Evolutionary conservation across 2,329 filamentous ascomycete species (phyloP).

Genomic region (Tolypocladium nubicola): DNA sequence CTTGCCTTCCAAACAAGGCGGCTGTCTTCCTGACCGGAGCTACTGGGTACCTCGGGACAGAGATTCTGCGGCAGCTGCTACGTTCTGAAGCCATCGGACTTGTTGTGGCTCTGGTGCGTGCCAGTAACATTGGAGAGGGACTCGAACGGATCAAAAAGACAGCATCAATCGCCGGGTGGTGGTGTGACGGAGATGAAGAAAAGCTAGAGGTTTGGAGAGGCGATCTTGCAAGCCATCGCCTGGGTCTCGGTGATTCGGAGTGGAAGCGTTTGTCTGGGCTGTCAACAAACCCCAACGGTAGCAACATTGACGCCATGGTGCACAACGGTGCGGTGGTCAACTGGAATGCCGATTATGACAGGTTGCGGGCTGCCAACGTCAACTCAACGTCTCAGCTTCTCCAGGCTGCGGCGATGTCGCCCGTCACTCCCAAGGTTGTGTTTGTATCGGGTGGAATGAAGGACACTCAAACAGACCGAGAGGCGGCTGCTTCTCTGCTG

Average conservation of each 20-base stretch:
- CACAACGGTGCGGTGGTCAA: conserved; percentile 77
- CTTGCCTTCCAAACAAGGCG: not conserved
- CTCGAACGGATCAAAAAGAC: conserved; percentile 45
- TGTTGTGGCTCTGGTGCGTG: conserved; percentile 65
- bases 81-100: conserved; percentile 26
- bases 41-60: conserved; percentile 64
- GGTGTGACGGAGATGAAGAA: not conserved
- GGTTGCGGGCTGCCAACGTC: conserved; percentile 65
- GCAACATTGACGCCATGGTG: conserved; percentile 59
- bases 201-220: conserved; percentile 8
- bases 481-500: not conserved
- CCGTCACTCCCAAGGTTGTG: conserved; percentile 8
- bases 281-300: conserved; percentile 14
- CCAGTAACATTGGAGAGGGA: conserved; percentile 46
- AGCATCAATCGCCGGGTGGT: conserved; percentile 6
- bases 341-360: conserved; percentile 70
- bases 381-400: conserved; percentile 13
- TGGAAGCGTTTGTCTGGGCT: conserved; percentile 46
- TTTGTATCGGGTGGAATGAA: conserved; percentile 13
- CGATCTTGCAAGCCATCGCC: conserved; percentile 1
- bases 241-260: conserved; percentile 2
- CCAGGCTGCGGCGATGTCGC: conserved; percentile 5
- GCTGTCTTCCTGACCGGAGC: conserved; percentile 76
- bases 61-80: conserved; percentile 63
- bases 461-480: not conserved